Conservation (phyloP, 257 asterid genomes). For the Przewalskia tangutica region DNA sequence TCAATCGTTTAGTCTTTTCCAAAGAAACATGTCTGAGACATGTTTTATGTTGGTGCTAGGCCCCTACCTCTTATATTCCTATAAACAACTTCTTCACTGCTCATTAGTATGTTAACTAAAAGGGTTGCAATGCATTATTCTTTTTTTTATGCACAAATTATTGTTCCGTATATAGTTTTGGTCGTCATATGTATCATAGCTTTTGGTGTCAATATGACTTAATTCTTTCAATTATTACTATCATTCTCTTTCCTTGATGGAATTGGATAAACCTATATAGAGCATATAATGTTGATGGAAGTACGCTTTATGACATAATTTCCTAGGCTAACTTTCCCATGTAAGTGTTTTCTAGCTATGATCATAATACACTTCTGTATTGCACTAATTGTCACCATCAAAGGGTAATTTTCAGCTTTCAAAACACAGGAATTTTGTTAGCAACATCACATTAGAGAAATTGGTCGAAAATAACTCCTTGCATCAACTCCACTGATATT, state of each 20-base stretch:
- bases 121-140: slow-evolving; percentile 6
- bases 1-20: background rate
- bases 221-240: background rate
- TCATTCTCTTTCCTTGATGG: background rate
- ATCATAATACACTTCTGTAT: background rate
- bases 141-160: background rate
- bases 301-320: background rate
- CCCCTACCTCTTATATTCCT: slow-evolving; percentile 6
- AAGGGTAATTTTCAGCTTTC: background rate
- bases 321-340: background rate
- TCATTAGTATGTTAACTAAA: slow-evolving; percentile 29
- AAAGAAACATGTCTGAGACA: slow-evolving; percentile 64
- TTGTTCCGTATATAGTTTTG: background rate
- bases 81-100: slow-evolving; percentile 22
- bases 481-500: no score
- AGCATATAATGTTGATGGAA: background rate
- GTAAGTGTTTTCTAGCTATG: background rate
- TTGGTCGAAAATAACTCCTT: no score
- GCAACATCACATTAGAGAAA: no score
- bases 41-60: slow-evolving; percentile 39
- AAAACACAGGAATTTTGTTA: no score
- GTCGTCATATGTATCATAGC: background rate
- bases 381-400: background rate
- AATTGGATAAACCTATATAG: background rate
- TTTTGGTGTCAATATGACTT: background rate